Evolutionary conservation across 2,329 filamentous ascomycete genomes (phyloP).

Genomic region (Curvularia verruculosa): DNA sequence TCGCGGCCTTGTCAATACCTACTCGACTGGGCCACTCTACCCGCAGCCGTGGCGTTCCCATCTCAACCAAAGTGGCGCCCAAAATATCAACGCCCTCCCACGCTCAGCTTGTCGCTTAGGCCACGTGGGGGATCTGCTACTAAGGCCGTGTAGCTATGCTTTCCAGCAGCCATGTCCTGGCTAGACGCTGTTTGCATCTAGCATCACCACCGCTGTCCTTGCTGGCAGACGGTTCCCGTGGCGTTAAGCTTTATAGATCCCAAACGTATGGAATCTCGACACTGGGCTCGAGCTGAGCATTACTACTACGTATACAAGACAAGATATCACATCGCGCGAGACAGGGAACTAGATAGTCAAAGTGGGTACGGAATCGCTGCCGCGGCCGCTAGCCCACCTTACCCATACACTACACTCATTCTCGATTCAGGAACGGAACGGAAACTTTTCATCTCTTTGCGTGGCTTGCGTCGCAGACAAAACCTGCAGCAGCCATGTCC

Average conservation of each 20-base stretch:
- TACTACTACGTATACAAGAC: not conserved
- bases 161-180: conserved; percentile 12
- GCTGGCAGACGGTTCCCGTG: not conserved
- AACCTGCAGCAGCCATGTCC: conserved; percentile 6
- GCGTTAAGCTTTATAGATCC: not conserved
- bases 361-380: conserved; percentile 13
- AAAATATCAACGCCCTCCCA: not conserved
- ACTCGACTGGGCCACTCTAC: too few species aligned
- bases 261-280: not conserved
- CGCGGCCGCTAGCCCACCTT: conserved; percentile 11
- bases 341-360: conserved; percentile 5
- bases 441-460: conserved; percentile 4
- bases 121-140: conserved; percentile 26
- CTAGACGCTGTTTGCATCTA: not conserved
- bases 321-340: not conserved
- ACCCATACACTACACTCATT: not conserved
- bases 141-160: not conserved
- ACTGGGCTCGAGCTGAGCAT: not conserved
- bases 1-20: not conserved
- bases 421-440: conserved; percentile 13
- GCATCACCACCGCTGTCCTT: not conserved
- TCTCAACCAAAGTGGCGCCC: not conserved
- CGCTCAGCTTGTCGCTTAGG: conserved; percentile 11
- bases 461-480: conserved; percentile 11
- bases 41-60: not conserved